Conservation (phyloP, 352 stramenopile genomes). For the Pythium vanterpoolii region DNA sequence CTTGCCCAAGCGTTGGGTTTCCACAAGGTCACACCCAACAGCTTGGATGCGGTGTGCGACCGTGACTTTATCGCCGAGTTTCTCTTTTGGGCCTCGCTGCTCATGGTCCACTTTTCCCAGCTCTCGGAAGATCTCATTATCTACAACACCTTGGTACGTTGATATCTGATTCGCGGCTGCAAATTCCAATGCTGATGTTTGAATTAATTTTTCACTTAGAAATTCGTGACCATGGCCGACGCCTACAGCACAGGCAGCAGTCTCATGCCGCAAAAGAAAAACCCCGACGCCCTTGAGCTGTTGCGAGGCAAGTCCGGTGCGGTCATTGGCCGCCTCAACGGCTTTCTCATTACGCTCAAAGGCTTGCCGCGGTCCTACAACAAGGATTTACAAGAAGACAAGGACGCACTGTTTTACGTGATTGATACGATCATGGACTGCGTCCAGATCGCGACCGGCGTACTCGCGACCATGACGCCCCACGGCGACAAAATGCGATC, state of each 20-base stretch:
- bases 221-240: slow-evolving; percentile 95
- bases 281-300: slow-evolving; percentile 98
- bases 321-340: slow-evolving; percentile 92
- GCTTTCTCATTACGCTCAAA: slow-evolving; percentile 97
- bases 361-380: slow-evolving; percentile 97
- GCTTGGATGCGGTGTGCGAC: slow-evolving; percentile 97
- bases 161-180: not conserved
- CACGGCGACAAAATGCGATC: slow-evolving; percentile 92
- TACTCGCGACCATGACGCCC: slow-evolving; percentile 96
- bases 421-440: slow-evolving; percentile 97
- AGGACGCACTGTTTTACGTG: slow-evolving; percentile 96
- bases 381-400: slow-evolving; percentile 99
- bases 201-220: slow-evolving; percentile 24
- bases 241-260: slow-evolving; percentile 98
- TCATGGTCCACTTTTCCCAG: slow-evolving; percentile 96
- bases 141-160: slow-evolving; percentile 86
- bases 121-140: slow-evolving; percentile 99
- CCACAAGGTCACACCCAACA: slow-evolving; percentile 92
- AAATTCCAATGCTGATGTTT: not conserved
- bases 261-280: slow-evolving; percentile 99
- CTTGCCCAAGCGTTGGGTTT: slow-evolving; percentile 95
- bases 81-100: slow-evolving; percentile 96
- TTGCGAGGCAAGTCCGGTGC: slow-evolving; percentile 96
- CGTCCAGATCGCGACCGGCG: slow-evolving; percentile 95
- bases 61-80: slow-evolving; percentile 99